A percentile compares a stretch with the other conserved stretches of the same genome.
Conservation (phyloP, 108 stramenopile species). For the Fragilariopsis cylindrus region DNA sequence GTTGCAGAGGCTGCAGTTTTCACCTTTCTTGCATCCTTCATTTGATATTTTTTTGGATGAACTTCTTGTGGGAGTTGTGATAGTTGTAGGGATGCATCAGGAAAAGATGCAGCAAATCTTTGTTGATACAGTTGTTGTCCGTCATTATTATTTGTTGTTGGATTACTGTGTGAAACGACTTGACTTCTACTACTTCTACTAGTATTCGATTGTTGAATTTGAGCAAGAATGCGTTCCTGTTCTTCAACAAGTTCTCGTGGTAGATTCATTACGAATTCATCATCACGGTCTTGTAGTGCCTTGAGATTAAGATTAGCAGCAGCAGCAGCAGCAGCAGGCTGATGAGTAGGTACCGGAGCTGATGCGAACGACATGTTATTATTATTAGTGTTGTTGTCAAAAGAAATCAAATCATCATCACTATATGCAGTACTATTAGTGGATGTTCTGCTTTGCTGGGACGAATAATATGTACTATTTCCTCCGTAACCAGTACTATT, state of each 20-base stretch:
- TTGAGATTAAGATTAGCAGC: too few species aligned
- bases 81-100: conserved; percentile 6
- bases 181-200: neutral
- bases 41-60: conserved; percentile 18
- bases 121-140: neutral
- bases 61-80: conserved; percentile 26
- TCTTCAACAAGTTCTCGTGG: too few species aligned
- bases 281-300: too few species aligned
- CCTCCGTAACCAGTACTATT: neutral
- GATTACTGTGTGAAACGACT: neutral
- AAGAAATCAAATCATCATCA: neutral
- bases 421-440: neutral
- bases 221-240: too few species aligned
- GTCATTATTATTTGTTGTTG: neutral
- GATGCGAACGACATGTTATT: neutral
- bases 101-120: neutral
- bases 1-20: conserved; percentile 25
- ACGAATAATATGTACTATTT: neutral
- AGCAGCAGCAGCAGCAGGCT: too few species aligned
- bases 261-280: too few species aligned
- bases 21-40: conserved; percentile 26
- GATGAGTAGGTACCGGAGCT: too few species aligned
- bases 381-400: neutral
- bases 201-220: neutral
- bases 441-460: neutral